phyloP scores from a whole-genome alignment of 495 filamentous ascomycete genomes.

The Xeromyces bisporus region DNA sequence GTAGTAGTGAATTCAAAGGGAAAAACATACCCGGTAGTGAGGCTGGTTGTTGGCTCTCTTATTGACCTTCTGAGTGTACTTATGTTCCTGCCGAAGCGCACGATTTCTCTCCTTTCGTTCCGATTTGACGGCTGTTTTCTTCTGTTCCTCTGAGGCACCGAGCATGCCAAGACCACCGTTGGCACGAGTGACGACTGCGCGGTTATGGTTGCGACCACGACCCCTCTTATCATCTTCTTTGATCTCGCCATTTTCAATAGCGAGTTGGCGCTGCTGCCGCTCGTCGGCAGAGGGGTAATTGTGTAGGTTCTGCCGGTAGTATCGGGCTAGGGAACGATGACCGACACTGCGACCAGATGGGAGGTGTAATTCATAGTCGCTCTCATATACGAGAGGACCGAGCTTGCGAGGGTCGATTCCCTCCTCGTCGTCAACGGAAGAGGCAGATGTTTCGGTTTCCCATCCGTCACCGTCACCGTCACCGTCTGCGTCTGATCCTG shows the following conservation, averaged over 20 bases:
- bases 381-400: slow-evolving; percentile 56
- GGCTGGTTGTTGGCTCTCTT: slow-evolving; percentile 54
- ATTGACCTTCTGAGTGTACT: slow-evolving; percentile 46
- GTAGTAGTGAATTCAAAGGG: neutral
- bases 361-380: slow-evolving; percentile 88
- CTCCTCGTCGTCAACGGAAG: slow-evolving; percentile 55
- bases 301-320: slow-evolving; percentile 86
- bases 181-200: slow-evolving; percentile 45
- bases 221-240: slow-evolving; percentile 19
- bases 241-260: slow-evolving; percentile 33
- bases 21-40: slow-evolving; percentile 48
- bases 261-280: slow-evolving; percentile 25
- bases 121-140: slow-evolving; percentile 38
- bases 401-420: slow-evolving; percentile 27
- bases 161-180: slow-evolving; percentile 64
- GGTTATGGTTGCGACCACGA: slow-evolving; percentile 30
- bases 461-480: slow-evolving; percentile 60
- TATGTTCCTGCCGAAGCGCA: slow-evolving; percentile 39
- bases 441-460: slow-evolving; percentile 83
- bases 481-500: slow-evolving; percentile 28
- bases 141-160: slow-evolving; percentile 54
- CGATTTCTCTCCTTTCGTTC: slow-evolving; percentile 52
- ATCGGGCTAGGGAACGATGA: slow-evolving; percentile 68
- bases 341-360: slow-evolving; percentile 80
- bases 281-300: slow-evolving; percentile 59